phyloP scores from a whole-genome alignment of 306 rosid genomes.

The Echinosophora koreensis region DNA sequence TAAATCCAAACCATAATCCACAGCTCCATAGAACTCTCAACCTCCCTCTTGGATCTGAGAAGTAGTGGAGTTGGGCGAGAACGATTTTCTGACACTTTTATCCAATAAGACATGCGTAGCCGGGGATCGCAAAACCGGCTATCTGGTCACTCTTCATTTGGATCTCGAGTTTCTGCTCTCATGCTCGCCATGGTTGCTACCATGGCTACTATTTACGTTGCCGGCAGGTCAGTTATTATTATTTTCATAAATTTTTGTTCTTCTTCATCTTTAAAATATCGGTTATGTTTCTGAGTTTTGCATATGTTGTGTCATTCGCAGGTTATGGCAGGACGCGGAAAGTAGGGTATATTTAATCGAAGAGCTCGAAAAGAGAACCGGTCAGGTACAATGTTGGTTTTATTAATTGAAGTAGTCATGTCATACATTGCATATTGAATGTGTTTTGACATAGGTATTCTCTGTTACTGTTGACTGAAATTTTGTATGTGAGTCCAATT shows the following conservation, averaged over 20 bases:
- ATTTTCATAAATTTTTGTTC: not conserved
- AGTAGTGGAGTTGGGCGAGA: slow-evolving; percentile 29
- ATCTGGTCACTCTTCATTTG: slow-evolving; percentile 58
- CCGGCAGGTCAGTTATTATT: slow-evolving; percentile 62
- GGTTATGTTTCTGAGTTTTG: not conserved
- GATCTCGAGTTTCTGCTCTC: slow-evolving; percentile 62
- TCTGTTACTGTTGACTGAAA: not conserved
- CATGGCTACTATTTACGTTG: slow-evolving; percentile 78
- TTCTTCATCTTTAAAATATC: not conserved
- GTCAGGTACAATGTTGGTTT: slow-evolving; percentile 56
- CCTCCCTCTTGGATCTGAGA: slow-evolving; percentile 49
- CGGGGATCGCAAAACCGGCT: slow-evolving; percentile 68
- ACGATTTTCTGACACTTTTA: slow-evolving; percentile 35
- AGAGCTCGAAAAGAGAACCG: slow-evolving; percentile 56
- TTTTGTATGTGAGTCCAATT: slow-evolving; percentile 13
- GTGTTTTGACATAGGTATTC: not conserved
- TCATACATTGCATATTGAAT: not conserved
- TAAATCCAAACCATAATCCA: not conserved
- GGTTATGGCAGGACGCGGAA: slow-evolving; percentile 79
- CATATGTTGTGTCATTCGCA: slow-evolving; percentile 36
- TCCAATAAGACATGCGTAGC: slow-evolving; percentile 56
- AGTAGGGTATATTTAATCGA: slow-evolving; percentile 62
- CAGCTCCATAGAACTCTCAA: not conserved
- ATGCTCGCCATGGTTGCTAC: slow-evolving; percentile 64
- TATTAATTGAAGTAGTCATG: slow-evolving; percentile 10